phyloP scores from a whole-genome alignment of 2,329 filamentous ascomycete genomes.

The Claviceps quebecensis region DNA sequence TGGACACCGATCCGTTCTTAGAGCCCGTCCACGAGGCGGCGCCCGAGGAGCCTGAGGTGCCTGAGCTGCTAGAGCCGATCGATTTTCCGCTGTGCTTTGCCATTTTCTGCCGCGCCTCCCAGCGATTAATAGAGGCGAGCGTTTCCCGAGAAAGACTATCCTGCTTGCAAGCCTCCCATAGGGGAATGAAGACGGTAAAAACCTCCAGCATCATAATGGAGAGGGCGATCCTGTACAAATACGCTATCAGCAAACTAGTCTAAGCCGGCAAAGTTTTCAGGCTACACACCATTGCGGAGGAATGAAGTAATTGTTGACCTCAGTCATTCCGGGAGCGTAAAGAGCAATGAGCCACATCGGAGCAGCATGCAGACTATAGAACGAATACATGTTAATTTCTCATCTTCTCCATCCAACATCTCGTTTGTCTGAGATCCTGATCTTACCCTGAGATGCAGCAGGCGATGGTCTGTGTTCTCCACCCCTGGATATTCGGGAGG shows the following conservation, averaged over 20 bases:
- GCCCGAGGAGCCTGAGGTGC: no score
- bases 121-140: conserved; percentile 33
- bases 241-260: neutral
- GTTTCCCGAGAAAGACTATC: conserved; percentile 32
- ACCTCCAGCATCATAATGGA: conserved; percentile 50
- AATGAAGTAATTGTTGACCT: conserved; percentile 39
- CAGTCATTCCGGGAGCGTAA: conserved; percentile 34
- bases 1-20: conserved; percentile 19
- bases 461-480: conserved; percentile 47
- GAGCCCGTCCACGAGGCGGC: conserved; percentile 21
- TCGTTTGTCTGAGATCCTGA: neutral
- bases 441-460: conserved; percentile 32
- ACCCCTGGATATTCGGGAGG: conserved; percentile 51
- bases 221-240: conserved; percentile 32
- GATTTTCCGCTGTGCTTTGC: conserved; percentile 18
- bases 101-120: conserved; percentile 28
- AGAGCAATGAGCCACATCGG: conserved; percentile 54
- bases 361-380: conserved; percentile 42
- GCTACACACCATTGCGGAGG: conserved; percentile 47
- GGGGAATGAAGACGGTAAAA: conserved; percentile 49
- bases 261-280: neutral
- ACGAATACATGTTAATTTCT: neutral
- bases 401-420: neutral
- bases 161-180: conserved; percentile 38
- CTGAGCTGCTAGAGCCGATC: conserved; percentile 19